Conservation (phyloP, 495 filamentous ascomycete genomes). For the Podospora comata region DNA sequence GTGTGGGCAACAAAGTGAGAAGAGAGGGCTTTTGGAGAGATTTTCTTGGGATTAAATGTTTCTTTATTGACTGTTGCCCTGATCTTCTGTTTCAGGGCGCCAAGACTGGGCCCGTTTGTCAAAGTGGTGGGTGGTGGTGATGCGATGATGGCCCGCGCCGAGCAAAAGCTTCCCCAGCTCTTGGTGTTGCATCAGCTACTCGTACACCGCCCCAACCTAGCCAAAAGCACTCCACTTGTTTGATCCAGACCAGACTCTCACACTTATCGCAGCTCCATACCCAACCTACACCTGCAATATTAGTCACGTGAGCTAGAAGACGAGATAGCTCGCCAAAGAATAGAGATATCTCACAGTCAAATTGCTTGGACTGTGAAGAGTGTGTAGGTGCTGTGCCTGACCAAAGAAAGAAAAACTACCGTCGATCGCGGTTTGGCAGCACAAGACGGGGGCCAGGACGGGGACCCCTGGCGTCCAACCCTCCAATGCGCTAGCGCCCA, state of each 20-base stretch:
- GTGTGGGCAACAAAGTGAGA: no score
- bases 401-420: not conserved
- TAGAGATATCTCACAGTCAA: no score
- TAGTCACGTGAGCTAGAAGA: no score
- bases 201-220: not conserved
- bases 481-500: slow-evolving; percentile 11
- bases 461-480: slow-evolving; percentile 14
- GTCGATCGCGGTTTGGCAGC: slow-evolving; percentile 2
- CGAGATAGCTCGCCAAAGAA: no score
- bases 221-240: not conserved
- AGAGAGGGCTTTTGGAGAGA: no score
- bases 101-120: no score
- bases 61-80: no score
- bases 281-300: no score
- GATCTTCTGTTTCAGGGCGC: no score
- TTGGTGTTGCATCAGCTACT: not conserved
- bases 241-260: not conserved
- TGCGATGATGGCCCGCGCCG: not conserved
- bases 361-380: no score
- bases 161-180: not conserved
- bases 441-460: not conserved
- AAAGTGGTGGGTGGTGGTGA: no score
- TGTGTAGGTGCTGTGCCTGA: not conserved
- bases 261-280: not conserved
- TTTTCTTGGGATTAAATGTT: no score